Percentiles rank a stretch among this genome's conserved stretches.
These are phyloP conservation scores for Pichia sp. DNA, from an alignment of 1,139 yeast species.

Conservation along the genomic window DNA sequence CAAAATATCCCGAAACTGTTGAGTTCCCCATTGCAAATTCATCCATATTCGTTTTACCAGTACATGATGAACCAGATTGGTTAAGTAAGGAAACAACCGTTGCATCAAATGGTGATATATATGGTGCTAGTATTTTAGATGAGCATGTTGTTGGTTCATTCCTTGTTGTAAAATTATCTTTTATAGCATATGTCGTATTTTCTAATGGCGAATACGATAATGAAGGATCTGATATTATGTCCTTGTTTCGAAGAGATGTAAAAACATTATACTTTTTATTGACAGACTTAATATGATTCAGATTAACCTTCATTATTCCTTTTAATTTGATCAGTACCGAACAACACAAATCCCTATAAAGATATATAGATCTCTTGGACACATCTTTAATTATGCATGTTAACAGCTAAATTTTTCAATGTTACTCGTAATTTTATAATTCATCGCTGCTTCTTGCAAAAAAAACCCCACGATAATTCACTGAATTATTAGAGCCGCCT, in stretches of 20 bases:
- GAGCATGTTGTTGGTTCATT: conserved; percentile 64
- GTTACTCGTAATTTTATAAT: no score
- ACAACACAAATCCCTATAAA: no score
- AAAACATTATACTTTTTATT: conserved; percentile 32
- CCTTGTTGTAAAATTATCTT: conserved; percentile 71
- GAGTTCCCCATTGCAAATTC: conserved; percentile 97
- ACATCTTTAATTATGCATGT: no score
- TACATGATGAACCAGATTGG: conserved; percentile 44
- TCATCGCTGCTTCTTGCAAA: no score
- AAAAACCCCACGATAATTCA: no score
- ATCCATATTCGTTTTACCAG: conserved; percentile 91
- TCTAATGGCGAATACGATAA: conserved; percentile 11
- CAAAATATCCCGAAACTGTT: conserved; percentile 51
- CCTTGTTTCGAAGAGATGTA: conserved; percentile 25
- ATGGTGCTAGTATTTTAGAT: conserved; percentile 53
- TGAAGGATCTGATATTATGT: neutral
- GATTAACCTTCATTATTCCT: conserved; percentile 3
- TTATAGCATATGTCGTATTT: conserved; percentile 42
- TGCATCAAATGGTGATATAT: conserved; percentile 74
- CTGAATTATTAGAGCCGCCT: no score
- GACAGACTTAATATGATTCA: conserved; percentile 11
- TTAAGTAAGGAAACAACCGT: conserved; percentile 56
- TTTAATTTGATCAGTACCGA: no score
- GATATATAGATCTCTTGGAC: no score
- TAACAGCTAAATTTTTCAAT: no score